A percentile compares a stretch with the other conserved stretches of the same genome.
phyloP scores from a whole-genome alignment of 345 rosid genomes.

The Sapria himalayana region DNA sequence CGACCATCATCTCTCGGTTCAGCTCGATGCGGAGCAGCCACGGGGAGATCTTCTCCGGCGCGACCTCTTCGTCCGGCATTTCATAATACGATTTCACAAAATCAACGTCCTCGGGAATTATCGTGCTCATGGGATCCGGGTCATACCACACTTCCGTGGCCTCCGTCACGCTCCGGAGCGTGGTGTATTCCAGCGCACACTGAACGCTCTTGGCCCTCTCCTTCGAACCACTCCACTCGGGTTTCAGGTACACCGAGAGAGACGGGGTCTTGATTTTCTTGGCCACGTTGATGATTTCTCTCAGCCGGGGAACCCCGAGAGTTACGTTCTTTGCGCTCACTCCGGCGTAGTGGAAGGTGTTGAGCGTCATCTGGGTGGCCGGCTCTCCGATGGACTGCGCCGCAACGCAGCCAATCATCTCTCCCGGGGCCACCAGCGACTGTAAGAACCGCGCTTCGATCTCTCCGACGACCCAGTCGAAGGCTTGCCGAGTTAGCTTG shows the following conservation, averaged over 20 bases:
- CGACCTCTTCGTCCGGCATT: conserved; percentile 95
- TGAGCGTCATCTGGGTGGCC: conserved; percentile 98
- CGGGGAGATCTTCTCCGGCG: conserved; percentile 86
- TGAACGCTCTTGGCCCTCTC: conserved; percentile 91
- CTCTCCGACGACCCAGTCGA: conserved; percentile 97
- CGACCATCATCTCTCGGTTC: conserved; percentile 99
- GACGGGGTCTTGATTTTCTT: conserved; percentile 94
- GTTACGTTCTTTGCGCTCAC: conserved; percentile 99
- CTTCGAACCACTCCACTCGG: conserved; percentile 62
- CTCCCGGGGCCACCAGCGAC: conserved; percentile 89
- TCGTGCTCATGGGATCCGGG: conserved; percentile 83
- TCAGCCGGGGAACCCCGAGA: conserved; percentile 90
- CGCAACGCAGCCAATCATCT: conserved; percentile 99
- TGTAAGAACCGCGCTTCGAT: conserved; percentile 82
- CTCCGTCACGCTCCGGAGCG: conserved; percentile 83
- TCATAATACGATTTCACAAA: conserved; percentile 91
- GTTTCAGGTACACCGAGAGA: conserved; percentile 51
- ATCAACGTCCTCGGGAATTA: conserved; percentile 77
- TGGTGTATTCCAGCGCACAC: conserved; percentile 92
- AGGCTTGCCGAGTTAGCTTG: conserved; percentile 86
- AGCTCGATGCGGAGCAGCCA: conserved; percentile 92
- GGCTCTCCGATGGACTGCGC: conserved; percentile 99
- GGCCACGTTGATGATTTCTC: conserved; percentile 89
- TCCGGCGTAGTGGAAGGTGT: conserved; percentile 98
- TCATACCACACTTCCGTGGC: conserved; percentile 99